These are phyloP conservation scores for Coemansia sp. DNA, from an alignment of 192 early-diverging fungal species.

Conservation along the genomic window DNA sequence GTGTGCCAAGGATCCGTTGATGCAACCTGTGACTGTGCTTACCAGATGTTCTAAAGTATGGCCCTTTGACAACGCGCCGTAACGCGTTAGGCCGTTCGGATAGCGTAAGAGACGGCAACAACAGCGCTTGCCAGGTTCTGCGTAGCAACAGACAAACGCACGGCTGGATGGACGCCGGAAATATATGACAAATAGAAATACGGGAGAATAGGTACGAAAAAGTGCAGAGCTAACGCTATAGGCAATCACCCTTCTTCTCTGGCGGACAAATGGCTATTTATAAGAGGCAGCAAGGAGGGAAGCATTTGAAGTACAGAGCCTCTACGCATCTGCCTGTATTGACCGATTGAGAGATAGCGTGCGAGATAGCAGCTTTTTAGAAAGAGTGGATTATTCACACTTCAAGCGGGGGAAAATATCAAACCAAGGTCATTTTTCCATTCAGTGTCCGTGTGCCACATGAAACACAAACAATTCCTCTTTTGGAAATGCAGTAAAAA, in stretches of 20 bases:
- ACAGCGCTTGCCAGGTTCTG: too few relatives aligned
- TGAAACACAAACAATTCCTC: background rate
- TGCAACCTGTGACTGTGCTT: background rate
- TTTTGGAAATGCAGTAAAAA: constrained; percentile 4
- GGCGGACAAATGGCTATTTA: background rate
- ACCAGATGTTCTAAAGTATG: constrained; percentile 4
- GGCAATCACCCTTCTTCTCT: background rate
- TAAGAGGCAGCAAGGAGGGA: background rate
- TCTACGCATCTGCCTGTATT: background rate
- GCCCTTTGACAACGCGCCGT: too few relatives aligned
- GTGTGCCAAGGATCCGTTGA: background rate
- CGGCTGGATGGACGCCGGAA: too few relatives aligned
- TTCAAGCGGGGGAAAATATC: background rate
- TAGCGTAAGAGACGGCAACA: too few relatives aligned
- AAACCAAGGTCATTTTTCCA: background rate
- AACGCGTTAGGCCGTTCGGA: too few relatives aligned
- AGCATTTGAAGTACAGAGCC: background rate
- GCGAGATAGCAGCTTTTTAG: background rate
- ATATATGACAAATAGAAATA: background rate
- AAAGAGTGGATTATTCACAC: too few relatives aligned
- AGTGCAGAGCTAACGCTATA: background rate
- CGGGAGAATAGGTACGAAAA: background rate
- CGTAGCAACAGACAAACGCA: too few relatives aligned
- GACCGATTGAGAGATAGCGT: constrained; percentile 3
- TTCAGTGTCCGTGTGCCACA: constrained; percentile 4